phyloP scores from a whole-genome alignment of 257 asterid species.

The Solanum gracilifrons region DNA sequence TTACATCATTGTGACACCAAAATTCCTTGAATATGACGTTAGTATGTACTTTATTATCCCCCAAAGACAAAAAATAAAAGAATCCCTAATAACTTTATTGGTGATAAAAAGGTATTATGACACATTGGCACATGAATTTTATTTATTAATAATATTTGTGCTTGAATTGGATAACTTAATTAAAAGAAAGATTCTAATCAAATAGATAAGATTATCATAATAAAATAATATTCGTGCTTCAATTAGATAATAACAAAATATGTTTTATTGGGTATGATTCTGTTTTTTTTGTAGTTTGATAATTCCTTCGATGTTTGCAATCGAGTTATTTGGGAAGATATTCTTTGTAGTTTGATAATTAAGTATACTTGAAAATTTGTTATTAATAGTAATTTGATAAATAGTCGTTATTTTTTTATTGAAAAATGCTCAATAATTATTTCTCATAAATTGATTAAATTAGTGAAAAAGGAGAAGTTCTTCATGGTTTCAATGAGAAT shows the following conservation, averaged over 20 bases:
- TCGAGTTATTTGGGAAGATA: background rate
- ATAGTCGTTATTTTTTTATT: background rate
- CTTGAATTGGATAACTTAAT: background rate
- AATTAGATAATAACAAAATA: background rate
- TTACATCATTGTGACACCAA: background rate
- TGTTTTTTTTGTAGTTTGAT: background rate
- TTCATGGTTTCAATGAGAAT: too few species aligned
- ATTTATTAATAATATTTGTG: background rate
- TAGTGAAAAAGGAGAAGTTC: background rate
- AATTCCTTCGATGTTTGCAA: background rate
- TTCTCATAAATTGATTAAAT: background rate
- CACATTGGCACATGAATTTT: background rate
- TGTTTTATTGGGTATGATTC: background rate
- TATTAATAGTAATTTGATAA: background rate
- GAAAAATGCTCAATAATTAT: too few species aligned
- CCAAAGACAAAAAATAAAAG: background rate
- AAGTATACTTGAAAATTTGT: background rate
- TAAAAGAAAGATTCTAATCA: background rate
- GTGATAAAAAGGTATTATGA: background rate
- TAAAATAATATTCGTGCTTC: background rate
- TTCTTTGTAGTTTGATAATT: background rate
- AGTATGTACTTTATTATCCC: background rate
- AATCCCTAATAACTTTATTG: background rate
- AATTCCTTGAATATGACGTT: background rate
- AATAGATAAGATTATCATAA: background rate